Conservation (phyloP, 2,329 filamentous ascomycete species). For the Aspergillus tanneri region DNA sequence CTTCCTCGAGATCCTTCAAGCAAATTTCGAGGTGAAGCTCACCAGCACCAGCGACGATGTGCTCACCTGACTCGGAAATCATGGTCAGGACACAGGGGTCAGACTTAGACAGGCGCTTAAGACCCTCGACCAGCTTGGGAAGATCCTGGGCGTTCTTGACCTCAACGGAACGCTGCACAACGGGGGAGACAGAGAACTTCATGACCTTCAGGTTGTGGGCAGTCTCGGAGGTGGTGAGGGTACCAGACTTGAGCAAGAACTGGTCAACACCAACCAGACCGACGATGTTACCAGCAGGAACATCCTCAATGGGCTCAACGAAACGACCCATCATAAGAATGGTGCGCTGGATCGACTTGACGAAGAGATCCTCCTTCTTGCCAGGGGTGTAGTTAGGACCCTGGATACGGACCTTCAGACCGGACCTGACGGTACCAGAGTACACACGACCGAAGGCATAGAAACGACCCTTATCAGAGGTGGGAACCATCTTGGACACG, state of each 20-base stretch:
- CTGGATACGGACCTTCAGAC: conserved; percentile 99
- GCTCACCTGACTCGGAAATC: conserved; percentile 92
- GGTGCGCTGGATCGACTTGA: conserved; percentile 99
- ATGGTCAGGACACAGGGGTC: conserved; percentile 94
- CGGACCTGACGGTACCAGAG: conserved; percentile 94
- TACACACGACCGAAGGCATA: conserved; percentile 99
- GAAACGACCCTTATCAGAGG: conserved; percentile 99
- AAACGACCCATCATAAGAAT: conserved; percentile 99
- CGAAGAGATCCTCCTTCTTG: conserved; percentile 98
- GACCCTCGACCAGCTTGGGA: conserved; percentile 99
- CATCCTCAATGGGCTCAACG: conserved; percentile 98
- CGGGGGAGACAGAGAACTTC: conserved; percentile 99
- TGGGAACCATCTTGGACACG: conserved; percentile 99
- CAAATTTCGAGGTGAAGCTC: conserved; percentile 99
- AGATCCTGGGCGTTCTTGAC: conserved; percentile 99
- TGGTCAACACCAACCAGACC: conserved; percentile 99
- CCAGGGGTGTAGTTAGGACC: conserved; percentile 97
- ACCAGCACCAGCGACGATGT: conserved; percentile 98
- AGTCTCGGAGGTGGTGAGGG: conserved; percentile 92
- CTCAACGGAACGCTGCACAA: conserved; percentile 97
- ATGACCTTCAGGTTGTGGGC: conserved; percentile 99
- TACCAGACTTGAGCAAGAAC: conserved; percentile 99
- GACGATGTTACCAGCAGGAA: conserved; percentile 99
- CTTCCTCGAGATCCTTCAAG: conserved; percentile 99
- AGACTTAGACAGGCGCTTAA: conserved; percentile 99